Conservation (phyloP, 768 basidiomycete species). For the Cystoderma amianthinum region DNA sequence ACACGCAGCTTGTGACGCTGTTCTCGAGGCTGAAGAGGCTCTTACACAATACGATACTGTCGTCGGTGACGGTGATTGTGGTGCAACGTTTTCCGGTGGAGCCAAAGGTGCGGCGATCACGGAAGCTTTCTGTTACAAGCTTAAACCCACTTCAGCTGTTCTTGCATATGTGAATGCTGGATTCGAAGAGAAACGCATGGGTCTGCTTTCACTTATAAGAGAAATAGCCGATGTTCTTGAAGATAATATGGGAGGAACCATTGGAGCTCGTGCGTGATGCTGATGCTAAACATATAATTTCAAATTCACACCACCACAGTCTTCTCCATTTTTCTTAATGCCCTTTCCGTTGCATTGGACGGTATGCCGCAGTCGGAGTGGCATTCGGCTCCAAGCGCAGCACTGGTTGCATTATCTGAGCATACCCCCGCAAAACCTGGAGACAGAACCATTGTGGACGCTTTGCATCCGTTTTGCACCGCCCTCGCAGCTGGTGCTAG, state of each 20-base stretch:
- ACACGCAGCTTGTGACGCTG: conserved; percentile 27
- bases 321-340: conserved; percentile 36
- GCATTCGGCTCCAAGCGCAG: conserved; percentile 10
- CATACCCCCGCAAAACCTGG: conserved; percentile 48
- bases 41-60: conserved; percentile 56
- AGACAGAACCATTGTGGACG: conserved; percentile 52
- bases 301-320: conserved; percentile 15
- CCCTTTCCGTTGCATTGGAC: conserved; percentile 19
- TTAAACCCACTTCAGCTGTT: not conserved
- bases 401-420: conserved; percentile 21
- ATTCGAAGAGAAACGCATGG: conserved; percentile 6
- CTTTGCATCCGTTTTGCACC: conserved; percentile 38
- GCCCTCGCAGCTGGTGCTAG: conserved; percentile 16
- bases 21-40: conserved; percentile 39
- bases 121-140: not conserved
- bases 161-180: not conserved
- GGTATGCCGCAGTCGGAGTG: not conserved
- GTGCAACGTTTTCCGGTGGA: conserved; percentile 49
- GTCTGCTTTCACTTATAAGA: conserved; percentile 15
- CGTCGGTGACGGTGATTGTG: conserved; percentile 60
- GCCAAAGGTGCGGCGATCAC: conserved; percentile 18
- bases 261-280: conserved; percentile 35
- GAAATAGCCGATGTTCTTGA: conserved; percentile 36
- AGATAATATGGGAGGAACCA: conserved; percentile 49
- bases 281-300: not conserved